Evolutionary conservation across 768 basidiomycete genomes (phyloP).

Genomic region (Crucibulum laeve): DNA sequence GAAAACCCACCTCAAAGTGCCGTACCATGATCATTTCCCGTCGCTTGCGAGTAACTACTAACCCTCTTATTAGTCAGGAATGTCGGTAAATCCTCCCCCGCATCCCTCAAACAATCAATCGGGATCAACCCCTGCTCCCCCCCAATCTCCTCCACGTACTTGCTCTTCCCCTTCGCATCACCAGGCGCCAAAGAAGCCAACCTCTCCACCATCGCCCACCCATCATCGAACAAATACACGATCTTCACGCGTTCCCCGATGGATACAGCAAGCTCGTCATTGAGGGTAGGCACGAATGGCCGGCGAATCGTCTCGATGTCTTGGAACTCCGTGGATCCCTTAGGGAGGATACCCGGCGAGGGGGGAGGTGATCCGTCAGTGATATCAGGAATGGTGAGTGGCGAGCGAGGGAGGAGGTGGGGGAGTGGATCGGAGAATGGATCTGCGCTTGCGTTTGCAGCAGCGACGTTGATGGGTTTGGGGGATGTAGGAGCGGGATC

Average conservation of each 20-base stretch:
- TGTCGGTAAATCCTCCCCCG: constrained; percentile 38
- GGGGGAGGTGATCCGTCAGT: constrained; percentile 6
- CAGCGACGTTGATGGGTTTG: not conserved
- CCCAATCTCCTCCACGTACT: constrained; percentile 6
- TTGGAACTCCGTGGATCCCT: constrained; percentile 22
- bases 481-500: constrained; percentile 10
- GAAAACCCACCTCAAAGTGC: no score
- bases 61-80: constrained; percentile 48
- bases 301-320: constrained; percentile 47
- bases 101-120: constrained; percentile 59
- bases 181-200: constrained; percentile 11
- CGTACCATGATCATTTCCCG: no score
- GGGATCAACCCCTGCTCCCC: constrained; percentile 52
- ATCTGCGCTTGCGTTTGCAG: constrained; percentile 5
- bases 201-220: constrained; percentile 64
- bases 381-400: no score
- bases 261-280: constrained; percentile 55
- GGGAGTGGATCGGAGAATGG: constrained; percentile 20
- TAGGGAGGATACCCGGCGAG: constrained; percentile 5
- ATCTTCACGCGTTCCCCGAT: constrained; percentile 51
- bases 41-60: constrained; percentile 32
- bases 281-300: constrained; percentile 50
- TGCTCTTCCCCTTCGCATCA: constrained; percentile 20
- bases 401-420: constrained; percentile 5
- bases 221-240: constrained; percentile 58